These are phyloP conservation scores for Mycosphaerella sp. DNA, from an alignment of 2,329 filamentous ascomycete species.

Conservation along the genomic window DNA sequence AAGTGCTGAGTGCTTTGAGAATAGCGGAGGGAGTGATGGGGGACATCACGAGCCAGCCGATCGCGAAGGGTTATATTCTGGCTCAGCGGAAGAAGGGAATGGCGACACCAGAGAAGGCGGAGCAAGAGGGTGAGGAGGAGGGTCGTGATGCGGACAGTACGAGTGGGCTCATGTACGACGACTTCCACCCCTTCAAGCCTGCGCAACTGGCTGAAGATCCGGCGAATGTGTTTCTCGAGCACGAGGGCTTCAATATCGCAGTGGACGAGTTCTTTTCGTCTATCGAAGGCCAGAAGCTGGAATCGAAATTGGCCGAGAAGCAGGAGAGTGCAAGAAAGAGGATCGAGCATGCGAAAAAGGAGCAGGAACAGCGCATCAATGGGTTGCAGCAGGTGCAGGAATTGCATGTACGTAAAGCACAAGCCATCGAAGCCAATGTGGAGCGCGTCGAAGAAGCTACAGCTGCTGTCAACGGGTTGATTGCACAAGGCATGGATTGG, in stretches of 20 bases:
- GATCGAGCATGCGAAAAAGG: slow-evolving; percentile 72
- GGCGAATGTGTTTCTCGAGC: slow-evolving; percentile 62
- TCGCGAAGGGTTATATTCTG: slow-evolving; percentile 78
- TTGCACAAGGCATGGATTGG: slow-evolving; percentile 97
- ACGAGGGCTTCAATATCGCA: slow-evolving; percentile 82
- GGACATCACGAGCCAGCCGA: slow-evolving; percentile 58
- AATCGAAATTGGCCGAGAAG: slow-evolving; percentile 73
- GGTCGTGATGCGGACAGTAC: slow-evolving; percentile 35
- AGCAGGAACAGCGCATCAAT: slow-evolving; percentile 79
- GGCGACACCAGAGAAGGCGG: slow-evolving; percentile 25
- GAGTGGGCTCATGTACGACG: slow-evolving; percentile 66
- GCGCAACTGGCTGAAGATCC: slow-evolving; percentile 67
- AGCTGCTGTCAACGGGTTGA: slow-evolving; percentile 84
- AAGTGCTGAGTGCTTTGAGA: slow-evolving; percentile 61
- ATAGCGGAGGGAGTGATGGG: slow-evolving; percentile 65
- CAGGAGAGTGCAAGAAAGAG: slow-evolving; percentile 77
- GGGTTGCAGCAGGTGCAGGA: slow-evolving; percentile 75
- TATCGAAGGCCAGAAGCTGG: slow-evolving; percentile 84
- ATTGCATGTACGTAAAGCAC: slow-evolving; percentile 78
- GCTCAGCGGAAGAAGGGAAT: slow-evolving; percentile 49
- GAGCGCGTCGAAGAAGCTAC: slow-evolving; percentile 89
- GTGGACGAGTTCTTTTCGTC: slow-evolving; percentile 98
- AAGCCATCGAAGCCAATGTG: slow-evolving; percentile 82
- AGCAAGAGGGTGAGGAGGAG: slow-evolving; percentile 25
- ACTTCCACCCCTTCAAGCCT: slow-evolving; percentile 90